Percentiles rank a stretch among this genome's conserved stretches.
Conservation (phyloP, 352 stramenopile genomes). For the Globisporangium okanoganense region DNA sequence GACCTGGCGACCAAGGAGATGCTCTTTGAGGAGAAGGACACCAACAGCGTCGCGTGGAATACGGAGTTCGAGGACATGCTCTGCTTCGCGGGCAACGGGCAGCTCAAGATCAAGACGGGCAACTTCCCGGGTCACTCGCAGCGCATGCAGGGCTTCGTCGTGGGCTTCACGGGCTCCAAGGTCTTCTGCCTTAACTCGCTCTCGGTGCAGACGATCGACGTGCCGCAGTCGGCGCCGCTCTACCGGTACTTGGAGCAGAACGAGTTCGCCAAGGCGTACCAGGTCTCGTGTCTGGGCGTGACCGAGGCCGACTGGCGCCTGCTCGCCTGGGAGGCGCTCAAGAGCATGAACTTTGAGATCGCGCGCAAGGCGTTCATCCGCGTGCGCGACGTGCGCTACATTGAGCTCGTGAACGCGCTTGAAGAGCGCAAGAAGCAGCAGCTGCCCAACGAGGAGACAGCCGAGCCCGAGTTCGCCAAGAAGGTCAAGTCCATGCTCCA, state of each 20-base stretch:
- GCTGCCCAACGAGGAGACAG: conserved; percentile 24
- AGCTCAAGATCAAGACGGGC: conserved; percentile 91
- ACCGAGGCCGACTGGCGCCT: conserved; percentile 90
- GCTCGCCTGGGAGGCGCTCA: conserved; percentile 84
- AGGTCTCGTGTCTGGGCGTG: conserved; percentile 92
- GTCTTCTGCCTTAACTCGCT: conserved; percentile 90
- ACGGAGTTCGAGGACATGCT: conserved; percentile 93
- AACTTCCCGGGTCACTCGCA: conserved; percentile 87
- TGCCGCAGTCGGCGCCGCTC: conserved; percentile 86
- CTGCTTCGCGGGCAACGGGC: conserved; percentile 87
- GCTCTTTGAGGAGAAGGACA: conserved; percentile 81
- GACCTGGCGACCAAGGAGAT: conserved; percentile 89
- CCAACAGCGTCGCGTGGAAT: conserved; percentile 93
- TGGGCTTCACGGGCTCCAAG: conserved; percentile 91
- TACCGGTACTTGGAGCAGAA: conserved; percentile 90
- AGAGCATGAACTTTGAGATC: conserved; percentile 76
- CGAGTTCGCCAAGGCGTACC: conserved; percentile 87
- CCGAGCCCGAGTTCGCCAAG: conserved; percentile 37
- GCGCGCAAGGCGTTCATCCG: conserved; percentile 87
- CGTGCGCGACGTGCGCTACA: conserved; percentile 89
- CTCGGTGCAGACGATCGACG: conserved; percentile 87
- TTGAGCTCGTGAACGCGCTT: conserved; percentile 87
- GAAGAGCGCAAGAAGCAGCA: conserved; percentile 74
- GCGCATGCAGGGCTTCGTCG: conserved; percentile 90
- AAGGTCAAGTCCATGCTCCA: conserved; percentile 70